Base-by-base conservation (phyloP, 2,329 filamentous ascomycete species). In the Penicillium sclerotigenum region DNA sequence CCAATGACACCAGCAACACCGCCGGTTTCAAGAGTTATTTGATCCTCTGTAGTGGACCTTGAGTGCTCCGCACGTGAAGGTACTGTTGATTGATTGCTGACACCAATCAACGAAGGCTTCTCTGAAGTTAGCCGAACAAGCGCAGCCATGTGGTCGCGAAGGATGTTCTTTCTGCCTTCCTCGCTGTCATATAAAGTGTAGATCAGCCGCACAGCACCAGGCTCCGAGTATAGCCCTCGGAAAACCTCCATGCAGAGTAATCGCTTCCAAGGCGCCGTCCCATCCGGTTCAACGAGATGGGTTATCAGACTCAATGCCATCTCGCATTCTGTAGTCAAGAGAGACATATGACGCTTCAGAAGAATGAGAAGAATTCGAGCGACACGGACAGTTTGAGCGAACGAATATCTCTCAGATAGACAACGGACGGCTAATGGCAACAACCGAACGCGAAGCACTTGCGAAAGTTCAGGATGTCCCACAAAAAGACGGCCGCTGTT, bases 121-220 rank as follows among this genome's bases (percentile, higher is more conserved):
- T 99, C 94, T 0, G 91, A 91, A 52, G 93, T 93, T 9, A 97
- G 79, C 14, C 91, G 86, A n/a, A 97, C 94, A 68, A 99, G 92
- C 0, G 89, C 87, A 10, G 90, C 89, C 59, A 94, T 88, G 58
- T 97, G 80, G 55, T 91, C 88, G 65, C 89, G 88, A 22, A 99
- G 77, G 20, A 97, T 84, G 48, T 87, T 81, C 65, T 87, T 93
- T 65, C 88, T 85, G 4, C 84, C 87, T 41, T 90, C 81, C 48
- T 84, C 78, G 14, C 83, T 82, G 69, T 99, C 93, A 64, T 91
- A 97, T 16, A 89, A 79, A 7, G 84, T 81, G 69, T 90, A 97
- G 2, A 96, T 90, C 36, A 87, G 85, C 40, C 94, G 81, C 2
- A 97, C 80, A 22, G 96, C 80, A 11, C 82, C 81, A 34, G 91